Conservation (phyloP, 257 asterid species). For the Fraxinus excelsior region DNA sequence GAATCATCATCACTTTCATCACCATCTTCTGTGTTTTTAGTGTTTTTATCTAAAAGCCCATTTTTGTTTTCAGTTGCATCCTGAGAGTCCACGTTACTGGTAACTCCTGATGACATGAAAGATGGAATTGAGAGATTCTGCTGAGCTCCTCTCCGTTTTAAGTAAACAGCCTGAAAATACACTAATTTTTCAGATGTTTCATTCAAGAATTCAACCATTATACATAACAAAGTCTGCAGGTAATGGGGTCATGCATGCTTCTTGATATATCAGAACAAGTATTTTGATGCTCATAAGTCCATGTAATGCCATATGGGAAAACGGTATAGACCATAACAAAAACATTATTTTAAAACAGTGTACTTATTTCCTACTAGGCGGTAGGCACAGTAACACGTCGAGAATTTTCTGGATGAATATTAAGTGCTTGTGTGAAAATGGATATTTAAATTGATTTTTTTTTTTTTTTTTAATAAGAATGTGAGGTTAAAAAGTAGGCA, state of each 20-base stretch:
- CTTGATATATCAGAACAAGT: conserved; percentile 14
- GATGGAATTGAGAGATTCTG: conserved; percentile 50
- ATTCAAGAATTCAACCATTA: conserved; percentile 20
- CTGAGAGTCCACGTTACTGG: conserved; percentile 51
- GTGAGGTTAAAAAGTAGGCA: no score
- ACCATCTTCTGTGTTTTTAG: conserved; percentile 64
- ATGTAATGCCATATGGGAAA: background rate
- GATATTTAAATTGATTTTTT: no score
- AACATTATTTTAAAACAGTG: background rate
- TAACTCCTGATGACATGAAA: conserved; percentile 48
- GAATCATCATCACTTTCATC: conserved; percentile 77
- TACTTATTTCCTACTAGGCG: background rate
- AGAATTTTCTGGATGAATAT: background rate
- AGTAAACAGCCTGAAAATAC: conserved; percentile 78
- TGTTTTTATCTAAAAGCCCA: conserved; percentile 56
- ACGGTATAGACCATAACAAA: conserved; percentile 7
- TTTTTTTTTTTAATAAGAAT: no score
- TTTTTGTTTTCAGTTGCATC: conserved; percentile 58
- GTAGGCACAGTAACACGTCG: background rate
- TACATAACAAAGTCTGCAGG: conserved; percentile 13
- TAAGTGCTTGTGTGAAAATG: background rate
- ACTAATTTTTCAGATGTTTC: conserved; percentile 22
- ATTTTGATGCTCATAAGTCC: conserved; percentile 6
- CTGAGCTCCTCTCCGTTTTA: conserved; percentile 65
- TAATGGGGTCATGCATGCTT: conserved; percentile 15